Percentiles rank a stretch among this genome's conserved stretches.
Evolutionary conservation across 345 rosid species (phyloP).

Genomic region (Eucalyptus tenuipes): DNA sequence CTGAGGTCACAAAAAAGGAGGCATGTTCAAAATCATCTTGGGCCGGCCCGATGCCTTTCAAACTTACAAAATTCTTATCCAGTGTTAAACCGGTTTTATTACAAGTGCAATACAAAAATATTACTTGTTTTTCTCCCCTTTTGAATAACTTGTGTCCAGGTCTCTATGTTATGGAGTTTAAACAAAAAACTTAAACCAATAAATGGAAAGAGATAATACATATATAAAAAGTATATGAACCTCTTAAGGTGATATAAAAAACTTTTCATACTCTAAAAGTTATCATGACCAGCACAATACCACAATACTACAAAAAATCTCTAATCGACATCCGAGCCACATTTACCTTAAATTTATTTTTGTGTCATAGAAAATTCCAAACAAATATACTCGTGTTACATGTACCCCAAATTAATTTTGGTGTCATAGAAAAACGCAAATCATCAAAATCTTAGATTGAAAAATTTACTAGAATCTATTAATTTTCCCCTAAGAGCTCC

Average conservation of each 20-base stretch:
- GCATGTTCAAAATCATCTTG: background rate
- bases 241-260: background rate
- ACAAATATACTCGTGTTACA: no score
- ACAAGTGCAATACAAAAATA: background rate
- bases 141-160: background rate
- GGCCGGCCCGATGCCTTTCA: background rate
- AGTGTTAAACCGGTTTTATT: background rate
- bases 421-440: no score
- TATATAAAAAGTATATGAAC: background rate
- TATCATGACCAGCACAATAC: no score
- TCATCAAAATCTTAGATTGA: background rate
- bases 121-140: background rate
- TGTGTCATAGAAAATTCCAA: no score
- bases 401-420: no score
- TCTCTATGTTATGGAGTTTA: background rate
- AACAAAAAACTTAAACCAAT: background rate
- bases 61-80: background rate
- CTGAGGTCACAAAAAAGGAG: no score
- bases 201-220: background rate
- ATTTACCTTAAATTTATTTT: no score
- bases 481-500: background rate
- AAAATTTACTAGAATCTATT: background rate
- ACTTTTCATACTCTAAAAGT: background rate
- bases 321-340: no score
- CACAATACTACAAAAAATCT: background rate